phyloP scores from a whole-genome alignment of 202 grass and related monocot genomes.

The Dendrocalamus latiflorus region DNA sequence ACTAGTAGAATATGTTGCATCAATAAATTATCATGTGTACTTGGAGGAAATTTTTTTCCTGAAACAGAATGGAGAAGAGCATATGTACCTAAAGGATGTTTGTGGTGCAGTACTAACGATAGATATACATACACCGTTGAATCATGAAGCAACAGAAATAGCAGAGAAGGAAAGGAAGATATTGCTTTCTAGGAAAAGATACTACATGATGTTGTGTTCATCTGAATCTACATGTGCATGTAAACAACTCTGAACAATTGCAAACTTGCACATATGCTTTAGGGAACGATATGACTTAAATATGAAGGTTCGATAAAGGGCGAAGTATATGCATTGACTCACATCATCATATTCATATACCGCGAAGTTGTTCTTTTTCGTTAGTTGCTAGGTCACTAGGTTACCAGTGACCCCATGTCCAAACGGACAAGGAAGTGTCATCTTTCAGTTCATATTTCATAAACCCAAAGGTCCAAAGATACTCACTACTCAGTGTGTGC shows the following conservation, averaged over 20 bases:
- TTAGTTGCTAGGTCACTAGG: conserved; percentile 49
- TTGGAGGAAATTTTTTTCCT: neutral
- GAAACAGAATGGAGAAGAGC: neutral
- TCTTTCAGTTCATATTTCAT: conserved; percentile 43
- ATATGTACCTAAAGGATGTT: neutral
- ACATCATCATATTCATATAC: neutral
- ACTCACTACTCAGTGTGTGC: neutral
- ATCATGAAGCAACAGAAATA: neutral
- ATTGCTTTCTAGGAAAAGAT: neutral
- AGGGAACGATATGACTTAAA: neutral
- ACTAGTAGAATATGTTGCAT: neutral
- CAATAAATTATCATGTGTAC: neutral
- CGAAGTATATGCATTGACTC: neutral
- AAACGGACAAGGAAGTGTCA: conserved; percentile 58
- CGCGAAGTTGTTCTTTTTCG: conserved; percentile 3
- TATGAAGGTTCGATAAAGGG: neutral
- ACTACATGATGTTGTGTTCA: neutral
- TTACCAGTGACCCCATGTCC: conserved; percentile 44
- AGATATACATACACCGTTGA: neutral
- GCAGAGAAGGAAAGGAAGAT: neutral
- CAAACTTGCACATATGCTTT: neutral
- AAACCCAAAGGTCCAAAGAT: conserved; percentile 5
- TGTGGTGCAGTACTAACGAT: neutral
- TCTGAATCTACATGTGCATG: neutral
- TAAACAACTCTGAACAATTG: conserved; percentile 19